Conservation (phyloP, 1,284 basidiomycete genomes). For the Wallemia ichthyophaga region DNA sequence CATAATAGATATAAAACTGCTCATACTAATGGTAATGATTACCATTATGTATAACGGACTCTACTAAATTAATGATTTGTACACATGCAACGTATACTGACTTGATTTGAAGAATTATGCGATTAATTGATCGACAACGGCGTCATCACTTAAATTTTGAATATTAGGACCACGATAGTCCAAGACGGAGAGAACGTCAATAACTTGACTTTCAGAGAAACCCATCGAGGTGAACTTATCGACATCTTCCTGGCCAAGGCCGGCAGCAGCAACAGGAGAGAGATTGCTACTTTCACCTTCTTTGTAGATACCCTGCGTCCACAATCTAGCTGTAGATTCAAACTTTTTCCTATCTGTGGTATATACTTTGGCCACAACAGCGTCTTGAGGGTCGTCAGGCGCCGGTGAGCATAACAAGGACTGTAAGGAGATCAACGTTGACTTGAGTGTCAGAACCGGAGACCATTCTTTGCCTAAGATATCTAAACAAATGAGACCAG, state of each 20-base stretch:
- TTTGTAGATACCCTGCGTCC: constrained; percentile 31
- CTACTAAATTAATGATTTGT: background rate
- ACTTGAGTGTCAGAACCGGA: constrained; percentile 78
- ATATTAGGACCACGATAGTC: constrained; percentile 64
- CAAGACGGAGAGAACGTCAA: constrained; percentile 51
- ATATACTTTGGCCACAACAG: constrained; percentile 83
- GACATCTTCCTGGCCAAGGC: constrained; percentile 19
- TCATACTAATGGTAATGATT: background rate
- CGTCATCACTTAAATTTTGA: constrained; percentile 27
- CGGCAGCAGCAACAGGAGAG: constrained; percentile 16
- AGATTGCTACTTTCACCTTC: constrained; percentile 8
- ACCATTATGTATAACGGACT: background rate
- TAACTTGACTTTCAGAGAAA: constrained; percentile 16
- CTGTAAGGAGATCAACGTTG: constrained; percentile 82
- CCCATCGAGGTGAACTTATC: constrained; percentile 20
- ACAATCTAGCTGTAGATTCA: constrained; percentile 73
- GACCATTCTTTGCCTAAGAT: constrained; percentile 30
- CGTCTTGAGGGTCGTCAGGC: constrained; percentile 90
- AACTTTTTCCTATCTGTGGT: constrained; percentile 60
- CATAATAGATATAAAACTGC: background rate
- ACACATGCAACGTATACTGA: background rate
- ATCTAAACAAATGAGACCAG: constrained; percentile 48
- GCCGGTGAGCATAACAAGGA: constrained; percentile 85
- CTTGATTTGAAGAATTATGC: background rate
- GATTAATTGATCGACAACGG: constrained; percentile 28